These are phyloP conservation scores for Pseudogymnoascus sp. DNA, from an alignment of 2,329 filamentous ascomycete genomes.

Conservation along the genomic window DNA sequence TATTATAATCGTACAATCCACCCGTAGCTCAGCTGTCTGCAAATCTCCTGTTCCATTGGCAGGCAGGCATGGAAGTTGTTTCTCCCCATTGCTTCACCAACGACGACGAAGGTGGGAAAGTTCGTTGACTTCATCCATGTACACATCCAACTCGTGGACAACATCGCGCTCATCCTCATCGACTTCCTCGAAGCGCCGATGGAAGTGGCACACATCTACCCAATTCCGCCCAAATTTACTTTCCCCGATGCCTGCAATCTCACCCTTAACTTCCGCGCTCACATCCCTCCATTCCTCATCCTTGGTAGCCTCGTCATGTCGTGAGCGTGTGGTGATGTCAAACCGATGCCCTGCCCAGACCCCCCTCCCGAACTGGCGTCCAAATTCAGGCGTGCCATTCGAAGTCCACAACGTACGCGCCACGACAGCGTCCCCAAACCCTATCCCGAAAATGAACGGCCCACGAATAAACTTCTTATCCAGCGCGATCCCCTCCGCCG, in stretches of 20 bases:
- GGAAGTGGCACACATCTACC: not conserved
- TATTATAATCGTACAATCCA: slow-evolving; percentile 1
- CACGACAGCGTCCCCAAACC: not conserved
- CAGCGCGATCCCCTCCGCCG: not conserved
- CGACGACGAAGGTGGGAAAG: no score
- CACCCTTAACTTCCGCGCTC: not conserved
- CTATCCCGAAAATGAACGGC: not conserved
- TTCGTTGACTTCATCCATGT: not conserved
- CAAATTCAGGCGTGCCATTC: not conserved
- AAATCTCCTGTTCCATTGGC: not conserved
- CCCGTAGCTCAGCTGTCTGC: not conserved
- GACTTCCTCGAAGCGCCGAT: not conserved
- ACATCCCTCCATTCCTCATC: not conserved
- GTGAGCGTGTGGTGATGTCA: not conserved
- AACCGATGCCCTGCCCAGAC: not conserved
- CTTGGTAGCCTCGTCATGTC: not conserved
- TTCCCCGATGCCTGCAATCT: not conserved
- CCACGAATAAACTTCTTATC: not conserved
- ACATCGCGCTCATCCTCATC: not conserved
- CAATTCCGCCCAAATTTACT: not conserved
- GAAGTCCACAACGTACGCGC: not conserved
- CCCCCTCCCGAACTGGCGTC: not conserved
- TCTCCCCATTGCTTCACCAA: not conserved
- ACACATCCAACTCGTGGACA: not conserved
- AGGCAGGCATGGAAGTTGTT: not conserved